Base-by-base conservation (phyloP, 2,329 filamentous ascomycete genomes). In the Epichloe hybrida region DNA sequence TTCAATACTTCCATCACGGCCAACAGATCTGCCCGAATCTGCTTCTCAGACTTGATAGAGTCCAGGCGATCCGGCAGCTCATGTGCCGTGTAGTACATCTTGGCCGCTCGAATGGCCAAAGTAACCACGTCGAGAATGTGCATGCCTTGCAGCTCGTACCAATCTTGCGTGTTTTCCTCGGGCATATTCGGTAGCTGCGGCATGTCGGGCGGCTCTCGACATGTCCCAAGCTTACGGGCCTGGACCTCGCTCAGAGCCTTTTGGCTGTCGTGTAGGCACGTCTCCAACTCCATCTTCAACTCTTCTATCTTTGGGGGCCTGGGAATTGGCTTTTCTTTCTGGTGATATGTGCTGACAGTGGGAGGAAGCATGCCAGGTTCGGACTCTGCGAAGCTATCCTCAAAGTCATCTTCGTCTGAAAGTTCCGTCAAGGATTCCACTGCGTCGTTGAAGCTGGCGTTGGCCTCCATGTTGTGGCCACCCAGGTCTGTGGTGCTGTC, bases 31-130 rank as follows among this genome's bases (percentile, higher is more conserved):
- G 84, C 76, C 41, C 93, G 83, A 46, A 98, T 84, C 57, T 86
- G 78, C 55, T 84, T 87, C 66, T 98, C 93, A 0, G 88, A 82
- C 66, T 88, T 90, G 68, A 97, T 94, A 31, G 84, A 73, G 61
- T 93, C 88, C 17, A 97, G 73, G 38, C 87, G 83, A 58, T 93
- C 84, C 1, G 90, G 88, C 49, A 90, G 77, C 61, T 94, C 86
- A 64, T 97, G 93, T 4, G 88, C 80, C 0, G 90, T 96, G 68
- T 98, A 97, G 70, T 97, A 98, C 60, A 94, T 84, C 69, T 94
- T 95, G 48, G 93, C 93, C 1, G 91, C 89, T 49, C 89, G 81
- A 58, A 98, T 97, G n/a, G 91, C 91, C 49, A 97, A 75, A 1
- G 93, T 98, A 63, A 93, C 85, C 49, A 95, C 83, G 64, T 97